Base-by-base conservation (phyloP, 2,329 filamentous ascomycete genomes). In the Aspergillus calidoustus region DNA sequence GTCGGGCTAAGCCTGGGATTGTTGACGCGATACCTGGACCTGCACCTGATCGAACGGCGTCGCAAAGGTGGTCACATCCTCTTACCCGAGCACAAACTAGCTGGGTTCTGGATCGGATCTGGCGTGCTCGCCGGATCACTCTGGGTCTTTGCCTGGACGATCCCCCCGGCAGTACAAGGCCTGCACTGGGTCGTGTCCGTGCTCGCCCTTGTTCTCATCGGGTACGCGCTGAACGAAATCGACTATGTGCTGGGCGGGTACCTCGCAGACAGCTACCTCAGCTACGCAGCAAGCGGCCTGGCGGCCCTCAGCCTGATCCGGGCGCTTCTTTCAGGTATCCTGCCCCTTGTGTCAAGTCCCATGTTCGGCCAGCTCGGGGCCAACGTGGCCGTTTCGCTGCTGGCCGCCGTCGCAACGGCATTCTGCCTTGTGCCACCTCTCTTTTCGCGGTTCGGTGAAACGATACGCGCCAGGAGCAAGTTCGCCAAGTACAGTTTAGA, bases 201-300 rank as follows among this genome's bases (percentile, higher is more conserved):
- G 28, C 49, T 77, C 1, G 73, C 75, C 0, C 70, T 83, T 3
- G 67, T 80, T 0, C 67, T 79, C 4, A 72, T 82, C 28, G 82
- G 82, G 3, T 83, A 80, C 66, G 77, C 78, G 0, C 67, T 79
- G 22, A 82, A 82, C 47, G 82, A 84, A 55, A 77, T 82, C 53
- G 77, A 77, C 46, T 75, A 69, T 38, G 70, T 76, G 7, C 66
- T 82, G 3, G 69, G 73, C 1, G 79, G 79, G 1, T 82, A 82
- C 54, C 69, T 81, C 4, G 74, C 78, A 0, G 80, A 82, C 64
- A 76, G 76, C 47, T 82, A 81, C 54, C 70, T 76, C 7, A 74
- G 72, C n/a, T 80, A 79, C 55, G 76, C 80, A 7, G 75, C 78
- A 4, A 80, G 77, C 23, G 80, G 77, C 0, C 77, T 79, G 46